A percentile compares a stretch with the other conserved stretches of the same genome.
Evolutionary conservation across 768 basidiomycete species (phyloP).

Genomic region (Pholiota microspora): DNA sequence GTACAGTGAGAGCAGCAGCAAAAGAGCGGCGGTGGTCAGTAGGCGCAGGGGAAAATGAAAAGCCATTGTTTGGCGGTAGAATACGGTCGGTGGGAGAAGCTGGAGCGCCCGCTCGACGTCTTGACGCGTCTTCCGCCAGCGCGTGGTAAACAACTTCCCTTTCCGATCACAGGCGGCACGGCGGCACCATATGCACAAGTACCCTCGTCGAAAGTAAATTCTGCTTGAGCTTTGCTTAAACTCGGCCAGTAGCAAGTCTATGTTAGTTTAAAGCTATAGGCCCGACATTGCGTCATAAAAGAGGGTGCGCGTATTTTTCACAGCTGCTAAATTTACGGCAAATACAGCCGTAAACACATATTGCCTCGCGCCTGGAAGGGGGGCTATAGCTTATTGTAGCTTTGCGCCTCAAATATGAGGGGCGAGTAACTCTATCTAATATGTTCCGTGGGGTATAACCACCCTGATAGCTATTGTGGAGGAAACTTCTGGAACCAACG

Average conservation of each 20-base stretch:
- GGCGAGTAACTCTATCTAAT: neutral
- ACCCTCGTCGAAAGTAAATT: no score
- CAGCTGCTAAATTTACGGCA: neutral
- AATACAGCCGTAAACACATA: neutral
- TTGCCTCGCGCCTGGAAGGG: neutral
- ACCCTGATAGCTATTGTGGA: neutral
- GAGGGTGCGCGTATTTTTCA: neutral
- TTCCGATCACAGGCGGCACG: constrained; percentile 9
- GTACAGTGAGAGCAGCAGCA: constrained; percentile 26
- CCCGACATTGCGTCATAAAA: no score
- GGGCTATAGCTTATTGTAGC: neutral
- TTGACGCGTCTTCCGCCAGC: constrained; percentile 4
- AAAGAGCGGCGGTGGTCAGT: constrained; percentile 37
- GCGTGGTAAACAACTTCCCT: constrained; percentile 22
- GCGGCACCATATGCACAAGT: neutral
- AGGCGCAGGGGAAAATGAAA: constrained; percentile 13
- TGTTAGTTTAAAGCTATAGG: no score
- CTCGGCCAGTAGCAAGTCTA: no score
- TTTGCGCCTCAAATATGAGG: neutral
- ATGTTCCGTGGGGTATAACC: neutral
- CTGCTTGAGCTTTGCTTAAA: no score
- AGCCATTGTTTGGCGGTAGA: constrained; percentile 26
- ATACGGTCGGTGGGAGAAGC: neutral
- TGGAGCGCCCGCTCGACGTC: neutral
- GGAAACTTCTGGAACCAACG: no score